These are phyloP conservation scores for Quaeritorhiza haematococci DNA, from an alignment of 371 early-diverging fungal species.

Conservation along the genomic window DNA sequence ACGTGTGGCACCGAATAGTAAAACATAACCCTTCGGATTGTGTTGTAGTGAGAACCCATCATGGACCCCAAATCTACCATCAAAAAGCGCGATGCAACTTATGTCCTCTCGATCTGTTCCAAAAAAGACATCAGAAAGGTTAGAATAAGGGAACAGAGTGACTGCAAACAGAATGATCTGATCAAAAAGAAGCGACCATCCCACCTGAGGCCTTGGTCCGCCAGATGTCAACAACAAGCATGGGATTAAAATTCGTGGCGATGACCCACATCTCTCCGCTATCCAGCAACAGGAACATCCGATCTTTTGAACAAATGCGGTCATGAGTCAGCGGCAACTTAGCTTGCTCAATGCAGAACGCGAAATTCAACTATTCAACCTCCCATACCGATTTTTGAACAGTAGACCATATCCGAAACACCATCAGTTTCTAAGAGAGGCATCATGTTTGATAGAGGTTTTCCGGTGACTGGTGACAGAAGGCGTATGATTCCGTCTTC, in stretches of 20 bases:
- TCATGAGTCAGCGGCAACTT: no score
- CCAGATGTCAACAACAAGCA: constrained; percentile 41
- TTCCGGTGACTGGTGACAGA: constrained; percentile 34
- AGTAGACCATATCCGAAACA: constrained; percentile 27
- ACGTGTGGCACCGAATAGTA: constrained; percentile 39
- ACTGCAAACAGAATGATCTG: no score
- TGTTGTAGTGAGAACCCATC: no score
- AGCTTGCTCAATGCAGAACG: neutral
- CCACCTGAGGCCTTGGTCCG: constrained; percentile 15
- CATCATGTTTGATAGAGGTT: constrained; percentile 37
- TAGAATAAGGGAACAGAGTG: neutral
- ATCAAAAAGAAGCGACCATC: neutral
- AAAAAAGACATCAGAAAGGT: no score
- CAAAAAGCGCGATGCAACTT: constrained; percentile 13
- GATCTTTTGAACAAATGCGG: constrained; percentile 15
- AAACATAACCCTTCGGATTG: constrained; percentile 15
- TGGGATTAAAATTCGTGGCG: constrained; percentile 39
- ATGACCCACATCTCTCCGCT: constrained; percentile 46
- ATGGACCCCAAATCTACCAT: constrained; percentile 4
- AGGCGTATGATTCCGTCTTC: constrained; percentile 45
- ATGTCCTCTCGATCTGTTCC: no score
- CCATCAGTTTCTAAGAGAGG: constrained; percentile 41
- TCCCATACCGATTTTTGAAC: constrained; percentile 15
- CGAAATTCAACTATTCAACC: constrained; percentile 7
- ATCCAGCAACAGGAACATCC: constrained; percentile 38